These are phyloP conservation scores for Ogataea methanolica DNA, from an alignment of 805 yeast species.

Conservation along the genomic window DNA sequence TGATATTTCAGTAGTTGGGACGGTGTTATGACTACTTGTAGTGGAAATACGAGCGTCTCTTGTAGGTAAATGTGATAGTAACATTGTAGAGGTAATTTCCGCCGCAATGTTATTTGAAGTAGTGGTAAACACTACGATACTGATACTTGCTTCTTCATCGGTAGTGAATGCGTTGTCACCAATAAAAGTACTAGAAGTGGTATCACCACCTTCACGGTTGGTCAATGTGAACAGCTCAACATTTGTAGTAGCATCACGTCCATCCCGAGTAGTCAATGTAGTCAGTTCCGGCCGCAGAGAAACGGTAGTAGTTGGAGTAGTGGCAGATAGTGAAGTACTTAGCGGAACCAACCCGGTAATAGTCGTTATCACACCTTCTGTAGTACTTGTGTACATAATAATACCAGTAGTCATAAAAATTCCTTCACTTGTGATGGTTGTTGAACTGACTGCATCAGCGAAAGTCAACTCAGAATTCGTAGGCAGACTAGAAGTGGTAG, in stretches of 20 bases:
- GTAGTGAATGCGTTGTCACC: too few relatives aligned
- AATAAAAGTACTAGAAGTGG: too few relatives aligned
- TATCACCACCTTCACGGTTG: too few relatives aligned
- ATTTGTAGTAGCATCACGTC: not conserved
- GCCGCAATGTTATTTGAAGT: too few relatives aligned
- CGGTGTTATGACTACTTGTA: too few relatives aligned
- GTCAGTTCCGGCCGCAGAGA: not conserved
- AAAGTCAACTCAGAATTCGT: not conserved
- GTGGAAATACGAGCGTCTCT: too few relatives aligned
- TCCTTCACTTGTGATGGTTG: not conserved
- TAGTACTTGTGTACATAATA: not conserved
- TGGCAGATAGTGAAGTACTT: not conserved
- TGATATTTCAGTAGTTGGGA: too few relatives aligned
- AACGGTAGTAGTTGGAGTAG: not conserved
- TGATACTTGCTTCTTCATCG: too few relatives aligned
- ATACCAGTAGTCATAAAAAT: not conserved
- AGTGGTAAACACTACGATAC: too few relatives aligned
- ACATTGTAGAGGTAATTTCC: too few relatives aligned
- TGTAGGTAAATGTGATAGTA: too few relatives aligned
- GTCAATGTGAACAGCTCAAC: too few relatives aligned
- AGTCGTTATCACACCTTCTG: not conserved
- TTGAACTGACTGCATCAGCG: not conserved
- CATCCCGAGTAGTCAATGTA: not conserved
- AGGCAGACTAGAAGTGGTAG: not conserved
- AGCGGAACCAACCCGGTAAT: not conserved